These are phyloP conservation scores for Paecilomyces dactylethromorphus DNA, from an alignment of 2,329 filamentous ascomycete species.

Conservation along the genomic window DNA sequence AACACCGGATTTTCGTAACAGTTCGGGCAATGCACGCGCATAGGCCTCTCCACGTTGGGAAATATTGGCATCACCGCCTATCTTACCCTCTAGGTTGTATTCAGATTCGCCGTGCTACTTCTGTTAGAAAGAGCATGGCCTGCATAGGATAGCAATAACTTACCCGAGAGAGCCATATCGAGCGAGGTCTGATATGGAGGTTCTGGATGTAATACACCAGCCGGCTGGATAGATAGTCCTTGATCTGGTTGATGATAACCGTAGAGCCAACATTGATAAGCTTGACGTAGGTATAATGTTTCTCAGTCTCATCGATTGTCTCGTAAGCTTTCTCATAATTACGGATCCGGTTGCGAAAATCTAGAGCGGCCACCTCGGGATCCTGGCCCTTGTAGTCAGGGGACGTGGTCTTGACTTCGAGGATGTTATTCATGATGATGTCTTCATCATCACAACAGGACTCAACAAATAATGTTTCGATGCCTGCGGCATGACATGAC, in stretches of 20 bases:
- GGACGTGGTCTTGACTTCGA: constrained; percentile 93
- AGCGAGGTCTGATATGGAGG: constrained; percentile 90
- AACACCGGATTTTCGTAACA: constrained; percentile 79
- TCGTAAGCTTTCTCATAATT: constrained; percentile 98
- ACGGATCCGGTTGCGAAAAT: constrained; percentile 89
- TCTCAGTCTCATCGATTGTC: constrained; percentile 84
- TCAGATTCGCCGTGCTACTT: constrained; percentile 83
- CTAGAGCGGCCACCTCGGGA: constrained; percentile 79
- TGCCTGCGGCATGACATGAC: constrained; percentile 63
- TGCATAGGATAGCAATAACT: constrained; percentile 27
- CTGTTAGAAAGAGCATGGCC: constrained; percentile 11
- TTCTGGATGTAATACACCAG: constrained; percentile 99
- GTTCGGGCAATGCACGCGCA: constrained; percentile 72
- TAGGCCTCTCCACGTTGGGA: constrained; percentile 85
- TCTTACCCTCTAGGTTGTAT: constrained; percentile 84
- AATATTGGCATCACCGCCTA: constrained; percentile 84
- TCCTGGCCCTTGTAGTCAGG: constrained; percentile 94
- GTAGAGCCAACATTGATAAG: constrained; percentile 94
- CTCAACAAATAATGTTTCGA: constrained; percentile 93
- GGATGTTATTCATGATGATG: constrained; percentile 95
- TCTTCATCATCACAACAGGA: constrained; percentile 95
- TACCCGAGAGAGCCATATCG: constrained; percentile 92
- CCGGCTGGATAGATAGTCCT: constrained; percentile 92
- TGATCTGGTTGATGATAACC: constrained; percentile 96
- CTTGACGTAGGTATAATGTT: constrained; percentile 87